These are phyloP conservation scores for Aspergillus sp. DNA, from an alignment of 2,329 filamentous ascomycete species.

Conservation along the genomic window DNA sequence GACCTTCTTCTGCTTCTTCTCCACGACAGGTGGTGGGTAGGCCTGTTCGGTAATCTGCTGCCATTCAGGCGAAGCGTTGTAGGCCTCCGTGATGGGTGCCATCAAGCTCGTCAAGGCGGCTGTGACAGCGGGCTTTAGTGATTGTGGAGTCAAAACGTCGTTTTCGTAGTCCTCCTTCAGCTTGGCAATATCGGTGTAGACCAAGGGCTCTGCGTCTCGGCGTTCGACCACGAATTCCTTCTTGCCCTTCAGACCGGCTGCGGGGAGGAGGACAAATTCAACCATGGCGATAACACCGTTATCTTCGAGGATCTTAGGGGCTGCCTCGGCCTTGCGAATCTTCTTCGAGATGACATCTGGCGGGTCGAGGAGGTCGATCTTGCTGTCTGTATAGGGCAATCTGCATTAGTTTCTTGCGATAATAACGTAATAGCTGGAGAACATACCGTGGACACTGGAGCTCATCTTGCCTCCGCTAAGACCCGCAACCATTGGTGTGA, in stretches of 20 bases:
- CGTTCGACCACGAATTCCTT: conserved; percentile 66
- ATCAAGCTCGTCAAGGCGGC: conserved; percentile 72
- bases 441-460: conserved; percentile 57
- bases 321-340: conserved; percentile 78
- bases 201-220: conserved; percentile 67
- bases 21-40: conserved; percentile 71
- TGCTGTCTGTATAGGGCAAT: conserved; percentile 46
- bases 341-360: conserved; percentile 76
- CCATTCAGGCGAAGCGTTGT: conserved; percentile 72
- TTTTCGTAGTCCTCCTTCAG: conserved; percentile 77
- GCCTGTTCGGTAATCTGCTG: conserved; percentile 73
- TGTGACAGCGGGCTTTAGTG: conserved; percentile 80
- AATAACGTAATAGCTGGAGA: background rate
- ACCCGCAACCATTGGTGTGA: conserved; percentile 89
- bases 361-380: conserved; percentile 81
- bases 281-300: conserved; percentile 87
- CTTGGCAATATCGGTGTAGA: conserved; percentile 74
- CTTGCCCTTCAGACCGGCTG: conserved; percentile 45
- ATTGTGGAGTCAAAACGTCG: conserved; percentile 81
- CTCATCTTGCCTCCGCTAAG: conserved; percentile 84
- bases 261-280: conserved; percentile 82
- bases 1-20: conserved; percentile 71
- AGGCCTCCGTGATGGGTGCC: conserved; percentile 74
- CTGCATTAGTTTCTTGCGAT: background rate
- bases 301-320: conserved; percentile 72